phyloP scores from a whole-genome alignment of 352 stramenopile genomes.

The Albugo candida region DNA sequence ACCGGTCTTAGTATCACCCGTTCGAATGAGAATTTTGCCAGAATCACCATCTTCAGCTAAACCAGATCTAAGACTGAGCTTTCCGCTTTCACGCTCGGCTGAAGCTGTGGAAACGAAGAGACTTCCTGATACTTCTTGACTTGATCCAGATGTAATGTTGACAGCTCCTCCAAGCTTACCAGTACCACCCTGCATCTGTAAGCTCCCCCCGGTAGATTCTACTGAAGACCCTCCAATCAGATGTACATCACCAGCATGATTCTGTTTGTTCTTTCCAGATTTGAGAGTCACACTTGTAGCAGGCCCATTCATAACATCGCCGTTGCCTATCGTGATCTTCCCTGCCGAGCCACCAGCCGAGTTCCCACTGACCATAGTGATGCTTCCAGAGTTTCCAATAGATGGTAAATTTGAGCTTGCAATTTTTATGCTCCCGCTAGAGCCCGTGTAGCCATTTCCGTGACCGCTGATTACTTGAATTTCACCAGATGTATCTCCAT shows the following conservation, averaged over 20 bases:
- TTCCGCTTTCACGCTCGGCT: constrained; percentile 29
- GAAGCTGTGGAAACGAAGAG: background rate
- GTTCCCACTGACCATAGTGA: background rate
- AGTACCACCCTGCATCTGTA: no score
- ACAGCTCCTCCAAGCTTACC: no score
- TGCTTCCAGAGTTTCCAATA: background rate
- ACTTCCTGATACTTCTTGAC: background rate
- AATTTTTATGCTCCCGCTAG: background rate
- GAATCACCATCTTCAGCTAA: background rate
- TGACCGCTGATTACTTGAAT: constrained; percentile 1
- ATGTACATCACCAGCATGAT: no score
- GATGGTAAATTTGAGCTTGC: background rate
- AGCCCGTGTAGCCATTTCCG: background rate
- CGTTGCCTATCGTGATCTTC: background rate
- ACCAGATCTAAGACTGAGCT: constrained; percentile 1
- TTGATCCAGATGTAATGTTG: no score
- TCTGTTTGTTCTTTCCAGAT: no score
- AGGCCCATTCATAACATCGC: background rate
- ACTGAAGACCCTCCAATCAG: no score
- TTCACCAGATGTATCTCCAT: background rate
- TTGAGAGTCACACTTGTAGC: background rate
- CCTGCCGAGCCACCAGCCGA: no score
- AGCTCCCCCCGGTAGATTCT: no score
- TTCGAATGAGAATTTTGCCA: constrained; percentile 10
- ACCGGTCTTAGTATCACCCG: background rate